These are phyloP conservation scores for Favolaschia claudopus DNA, from an alignment of 768 basidiomycete species.

Conservation along the genomic window DNA sequence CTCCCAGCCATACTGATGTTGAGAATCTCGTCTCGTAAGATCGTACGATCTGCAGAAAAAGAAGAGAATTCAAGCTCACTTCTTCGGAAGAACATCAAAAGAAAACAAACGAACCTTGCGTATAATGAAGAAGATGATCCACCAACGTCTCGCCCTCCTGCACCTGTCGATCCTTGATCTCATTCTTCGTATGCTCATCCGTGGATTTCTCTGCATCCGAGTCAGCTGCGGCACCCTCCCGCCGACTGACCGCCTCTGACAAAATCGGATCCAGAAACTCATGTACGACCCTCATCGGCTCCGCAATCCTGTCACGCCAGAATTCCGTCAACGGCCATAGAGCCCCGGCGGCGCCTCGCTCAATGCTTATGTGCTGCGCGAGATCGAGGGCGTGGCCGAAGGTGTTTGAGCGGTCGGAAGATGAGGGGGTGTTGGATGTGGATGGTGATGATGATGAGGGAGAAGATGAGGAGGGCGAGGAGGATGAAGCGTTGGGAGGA, in stretches of 20 bases:
- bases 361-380: conserved; percentile 50
- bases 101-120: conserved; percentile 57
- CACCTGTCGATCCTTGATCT: conserved; percentile 41
- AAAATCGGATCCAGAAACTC: conserved; percentile 65
- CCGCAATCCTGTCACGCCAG: conserved; percentile 52
- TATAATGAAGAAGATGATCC: conserved; percentile 59
- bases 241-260: conserved; percentile 50
- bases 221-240: conserved; percentile 31
- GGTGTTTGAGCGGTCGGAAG: conserved; percentile 30
- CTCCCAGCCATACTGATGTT: conserved; percentile 55
- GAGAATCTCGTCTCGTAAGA: conserved; percentile 53
- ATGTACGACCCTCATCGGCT: conserved; percentile 55
- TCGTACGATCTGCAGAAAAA: conserved; percentile 49
- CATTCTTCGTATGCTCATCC: conserved; percentile 28
- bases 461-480: no score
- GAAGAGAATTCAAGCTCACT: background rate
- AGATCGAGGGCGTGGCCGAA: conserved; percentile 59
- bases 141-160: conserved; percentile 55
- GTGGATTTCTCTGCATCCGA: background rate
- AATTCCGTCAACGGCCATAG: conserved; percentile 64
- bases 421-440: background rate
- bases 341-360: conserved; percentile 48
- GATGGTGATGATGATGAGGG: no score
- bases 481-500: conserved; percentile 36
- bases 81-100: no score